Percentiles rank a stretch among this genome's conserved stretches.
These are phyloP conservation scores for Mycena maculata DNA, from an alignment of 768 basidiomycete species.

Conservation along the genomic window DNA sequence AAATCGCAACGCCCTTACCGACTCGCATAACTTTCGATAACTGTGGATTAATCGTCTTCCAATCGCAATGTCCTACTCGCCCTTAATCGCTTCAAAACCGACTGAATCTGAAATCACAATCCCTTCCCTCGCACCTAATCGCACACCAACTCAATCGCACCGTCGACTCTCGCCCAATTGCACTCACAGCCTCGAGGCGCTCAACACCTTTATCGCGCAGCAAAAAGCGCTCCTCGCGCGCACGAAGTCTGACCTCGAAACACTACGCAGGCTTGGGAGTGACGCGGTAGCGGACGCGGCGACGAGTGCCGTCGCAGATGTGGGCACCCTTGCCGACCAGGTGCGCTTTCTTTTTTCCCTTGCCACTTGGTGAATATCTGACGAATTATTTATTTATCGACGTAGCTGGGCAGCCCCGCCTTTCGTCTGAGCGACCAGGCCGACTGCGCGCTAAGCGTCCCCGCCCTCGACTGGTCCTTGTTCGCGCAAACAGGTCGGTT, in stretches of 20 bases:
- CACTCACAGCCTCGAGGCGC: slow-evolving; percentile 65
- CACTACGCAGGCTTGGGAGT: slow-evolving; percentile 59
- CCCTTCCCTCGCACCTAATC: too few species aligned
- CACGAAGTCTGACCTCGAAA: slow-evolving; percentile 72
- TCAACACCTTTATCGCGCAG: slow-evolving; percentile 71
- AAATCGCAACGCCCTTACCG: too few species aligned
- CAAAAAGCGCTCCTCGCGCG: slow-evolving; percentile 70
- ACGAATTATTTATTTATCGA: slow-evolving; percentile 1
- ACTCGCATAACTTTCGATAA: too few species aligned
- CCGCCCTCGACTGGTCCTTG: slow-evolving; percentile 71
- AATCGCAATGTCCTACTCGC: too few species aligned
- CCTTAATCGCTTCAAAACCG: too few species aligned
- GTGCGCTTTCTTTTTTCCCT: slow-evolving; percentile 46
- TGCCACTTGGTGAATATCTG: slow-evolving; percentile 5
- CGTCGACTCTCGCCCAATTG: too few species aligned
- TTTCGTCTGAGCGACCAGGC: slow-evolving; percentile 59
- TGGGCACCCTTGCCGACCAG: slow-evolving; percentile 44
- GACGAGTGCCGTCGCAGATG: slow-evolving; percentile 46
- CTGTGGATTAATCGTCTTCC: too few species aligned
- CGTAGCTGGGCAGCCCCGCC: slow-evolving; percentile 45
- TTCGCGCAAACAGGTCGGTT: slow-evolving; percentile 66
- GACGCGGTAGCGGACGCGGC: slow-evolving; percentile 52
- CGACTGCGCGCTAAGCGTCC: slow-evolving; percentile 56
- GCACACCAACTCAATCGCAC: too few species aligned
- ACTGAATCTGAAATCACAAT: too few species aligned